Conservation (phyloP, 2,329 filamentous ascomycete genomes). For the Microcera coccophila region DNA sequence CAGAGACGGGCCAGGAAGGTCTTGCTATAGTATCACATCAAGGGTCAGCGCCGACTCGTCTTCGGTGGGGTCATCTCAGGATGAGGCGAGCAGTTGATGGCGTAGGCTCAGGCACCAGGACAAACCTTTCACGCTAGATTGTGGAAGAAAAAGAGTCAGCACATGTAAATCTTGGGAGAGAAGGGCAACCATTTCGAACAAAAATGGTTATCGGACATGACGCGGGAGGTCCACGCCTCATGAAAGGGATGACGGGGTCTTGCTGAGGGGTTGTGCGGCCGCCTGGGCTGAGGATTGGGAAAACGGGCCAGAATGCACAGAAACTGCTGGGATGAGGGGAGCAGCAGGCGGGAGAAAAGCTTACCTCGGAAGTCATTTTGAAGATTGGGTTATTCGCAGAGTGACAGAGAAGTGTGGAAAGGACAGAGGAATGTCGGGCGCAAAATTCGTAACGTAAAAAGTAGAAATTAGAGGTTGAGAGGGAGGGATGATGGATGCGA, state of each 20-base stretch:
- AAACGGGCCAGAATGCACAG: slow-evolving; percentile 15
- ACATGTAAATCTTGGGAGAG: too few species aligned
- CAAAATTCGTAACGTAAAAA: not conserved
- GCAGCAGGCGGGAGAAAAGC: slow-evolving; percentile 13
- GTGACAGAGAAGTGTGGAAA: slow-evolving; percentile 18
- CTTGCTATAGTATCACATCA: slow-evolving; percentile 64
- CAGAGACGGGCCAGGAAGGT: slow-evolving; percentile 99
- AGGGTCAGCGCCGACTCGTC: slow-evolving; percentile 25
- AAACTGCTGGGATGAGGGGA: slow-evolving; percentile 7
- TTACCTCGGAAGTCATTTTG: slow-evolving; percentile 36
- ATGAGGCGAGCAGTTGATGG: slow-evolving; percentile 13
- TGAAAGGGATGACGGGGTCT: slow-evolving; percentile 2
- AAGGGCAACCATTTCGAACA: too few species aligned
- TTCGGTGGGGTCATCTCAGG: slow-evolving; percentile 17
- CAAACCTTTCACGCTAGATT: slow-evolving; percentile 65
- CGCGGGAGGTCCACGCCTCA: slow-evolving; percentile 5
- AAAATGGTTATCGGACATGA: too few species aligned
- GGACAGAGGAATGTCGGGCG: slow-evolving; percentile 16
- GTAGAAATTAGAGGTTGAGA: slow-evolving; percentile 5
- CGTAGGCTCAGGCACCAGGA: slow-evolving; percentile 20
- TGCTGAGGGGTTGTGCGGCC: slow-evolving; percentile 28
- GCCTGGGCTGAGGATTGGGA: slow-evolving; percentile 17
- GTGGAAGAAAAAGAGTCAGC: slow-evolving; percentile 26
- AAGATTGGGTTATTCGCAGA: slow-evolving; percentile 18
- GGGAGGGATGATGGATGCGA: slow-evolving; percentile 18